Evolutionary conservation across 2,329 filamentous ascomycete genomes (phyloP).

Genomic region (Ophiostoma himal-ulmi): DNA sequence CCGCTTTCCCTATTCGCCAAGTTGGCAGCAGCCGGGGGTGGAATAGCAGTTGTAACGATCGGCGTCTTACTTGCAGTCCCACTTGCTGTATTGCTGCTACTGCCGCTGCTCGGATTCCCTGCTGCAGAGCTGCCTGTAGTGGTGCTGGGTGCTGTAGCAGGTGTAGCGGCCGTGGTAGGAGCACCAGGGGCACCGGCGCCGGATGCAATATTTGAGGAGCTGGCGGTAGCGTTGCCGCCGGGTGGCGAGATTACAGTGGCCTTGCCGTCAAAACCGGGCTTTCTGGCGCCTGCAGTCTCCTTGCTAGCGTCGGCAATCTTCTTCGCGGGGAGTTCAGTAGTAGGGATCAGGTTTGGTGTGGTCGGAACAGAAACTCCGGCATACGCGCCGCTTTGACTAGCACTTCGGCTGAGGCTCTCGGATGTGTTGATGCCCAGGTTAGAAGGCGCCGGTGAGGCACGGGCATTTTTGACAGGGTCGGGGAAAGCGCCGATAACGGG

Average conservation of each 20-base stretch:
- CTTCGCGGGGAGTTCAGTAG: background rate
- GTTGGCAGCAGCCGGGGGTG: background rate
- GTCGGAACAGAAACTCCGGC: background rate
- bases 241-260: background rate
- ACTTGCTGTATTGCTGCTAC: background rate
- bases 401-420: conserved; percentile 12
- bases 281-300: background rate
- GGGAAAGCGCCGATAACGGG: conserved; percentile 65
- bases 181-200: background rate
- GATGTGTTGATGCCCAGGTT: conserved; percentile 20
- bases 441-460: conserved; percentile 55
- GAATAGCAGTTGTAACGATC: background rate
- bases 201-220: background rate
- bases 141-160: background rate
- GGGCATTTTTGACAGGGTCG: conserved; percentile 49
- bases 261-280: background rate
- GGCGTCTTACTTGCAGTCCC: background rate
- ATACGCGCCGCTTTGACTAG: conserved; percentile 7
- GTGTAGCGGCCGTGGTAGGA: background rate
- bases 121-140: background rate
- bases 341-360: background rate
- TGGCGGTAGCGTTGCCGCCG: background rate
- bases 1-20: background rate
- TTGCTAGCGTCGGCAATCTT: background rate
- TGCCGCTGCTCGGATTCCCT: background rate